Evolutionary conservation across 2,329 filamentous ascomycete genomes (phyloP), one percentile per base, ranked within the genome.

Genomic region (Fusarium globosum): DNA sequence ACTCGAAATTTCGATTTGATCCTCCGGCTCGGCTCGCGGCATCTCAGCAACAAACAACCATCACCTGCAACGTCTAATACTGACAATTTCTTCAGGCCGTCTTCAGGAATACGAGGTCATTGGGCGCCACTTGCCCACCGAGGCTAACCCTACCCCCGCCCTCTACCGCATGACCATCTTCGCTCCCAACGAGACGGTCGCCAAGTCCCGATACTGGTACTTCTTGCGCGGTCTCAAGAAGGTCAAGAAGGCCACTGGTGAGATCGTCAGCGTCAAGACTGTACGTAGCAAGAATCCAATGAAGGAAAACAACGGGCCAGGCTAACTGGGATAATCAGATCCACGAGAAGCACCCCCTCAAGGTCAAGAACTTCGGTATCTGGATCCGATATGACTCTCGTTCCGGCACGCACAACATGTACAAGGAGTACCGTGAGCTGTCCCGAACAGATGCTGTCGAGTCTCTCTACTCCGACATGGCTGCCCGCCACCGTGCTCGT

Each of bases 151-250:
- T 83, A 94, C 94, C 83, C 96, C 96, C 82, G 96, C 96, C 90
- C 93, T 99, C 87, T 99, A 98, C 93, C 95, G 96, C 88, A 99
- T 99, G 96, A 95, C 95, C 86, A 98, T 99, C 87, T 99, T 99
- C 87, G 96, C 96, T 80, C 94, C 95, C 81, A 99, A 99, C 89
- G 90, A 92, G 82, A 96, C 98, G 80, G 95, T 99, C 83, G 96
- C 97, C 85, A 99, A 99, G 93, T 98, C 95, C 85, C 94, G 96
- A 84, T 99, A 97, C 93, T 99, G 97, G 97, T 99, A 99, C 92
- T 99, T 99, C 92, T 89, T 99, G 87, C 94, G 95, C 88, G 97
- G 97, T 91, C 91, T 99, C 83, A 93, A 94, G 86, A 99, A 99
- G 93, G 95, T 99, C 90, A 99, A 99, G 95, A 99, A 99, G 94